Conservation (phyloP, 2,329 filamentous ascomycete species). For the Elsinoe batatas region DNA sequence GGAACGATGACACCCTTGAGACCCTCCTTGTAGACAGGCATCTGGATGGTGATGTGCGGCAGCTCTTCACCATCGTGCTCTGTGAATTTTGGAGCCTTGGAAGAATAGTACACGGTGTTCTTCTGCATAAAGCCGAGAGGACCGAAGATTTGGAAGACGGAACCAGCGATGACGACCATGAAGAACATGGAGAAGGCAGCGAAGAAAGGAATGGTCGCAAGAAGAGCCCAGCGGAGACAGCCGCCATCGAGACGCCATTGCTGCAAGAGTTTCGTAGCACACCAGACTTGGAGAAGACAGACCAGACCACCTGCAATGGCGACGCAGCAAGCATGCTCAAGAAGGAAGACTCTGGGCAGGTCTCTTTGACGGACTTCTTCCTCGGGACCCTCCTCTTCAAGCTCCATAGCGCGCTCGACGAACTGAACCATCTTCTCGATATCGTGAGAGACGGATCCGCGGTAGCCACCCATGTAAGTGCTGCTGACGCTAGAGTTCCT, state of each 20-base stretch:
- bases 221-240: conserved; percentile 8
- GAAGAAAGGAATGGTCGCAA: conserved; percentile 11
- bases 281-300: conserved; percentile 8
- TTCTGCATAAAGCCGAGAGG: conserved; percentile 28
- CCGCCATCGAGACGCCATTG: conserved; percentile 9
- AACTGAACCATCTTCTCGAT: conserved; percentile 13
- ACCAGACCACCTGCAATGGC: conserved; percentile 4
- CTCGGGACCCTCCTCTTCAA: conserved; percentile 10
- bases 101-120: conserved; percentile 32
- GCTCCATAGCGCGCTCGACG: conserved; percentile 10
- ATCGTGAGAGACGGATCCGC: conserved; percentile 11
- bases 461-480: conserved; percentile 12
- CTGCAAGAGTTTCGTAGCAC: conserved; percentile 8
- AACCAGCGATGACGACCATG: conserved; percentile 12
- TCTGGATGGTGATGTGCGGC: conserved; percentile 47
- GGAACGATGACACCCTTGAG: conserved; percentile 30
- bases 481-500: conserved; percentile 8
- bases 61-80: conserved; percentile 21
- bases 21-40: conserved; percentile 34
- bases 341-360: neutral
- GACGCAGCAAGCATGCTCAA: conserved; percentile 7
- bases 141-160: conserved; percentile 25
- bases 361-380: conserved; percentile 9
- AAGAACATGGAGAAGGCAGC: conserved; percentile 13
- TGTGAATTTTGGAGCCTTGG: conserved; percentile 22